A percentile compares a stretch with the other conserved stretches of the same genome.
These are phyloP conservation scores for Vitis rotundifolia DNA, from an alignment of 164 flowering plant species.

Conservation along the genomic window DNA sequence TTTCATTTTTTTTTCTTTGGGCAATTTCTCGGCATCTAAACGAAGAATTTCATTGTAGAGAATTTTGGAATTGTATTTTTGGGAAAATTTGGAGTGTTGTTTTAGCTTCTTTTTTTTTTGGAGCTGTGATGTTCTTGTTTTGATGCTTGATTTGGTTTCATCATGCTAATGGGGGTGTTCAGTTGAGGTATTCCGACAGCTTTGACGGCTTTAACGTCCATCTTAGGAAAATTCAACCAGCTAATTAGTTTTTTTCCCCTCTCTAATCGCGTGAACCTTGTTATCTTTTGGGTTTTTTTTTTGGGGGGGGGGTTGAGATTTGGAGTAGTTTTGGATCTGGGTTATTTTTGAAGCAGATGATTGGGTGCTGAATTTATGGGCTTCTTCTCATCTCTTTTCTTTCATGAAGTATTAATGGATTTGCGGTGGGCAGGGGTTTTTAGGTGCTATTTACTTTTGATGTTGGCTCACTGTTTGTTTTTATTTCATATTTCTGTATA, in stretches of 20 bases:
- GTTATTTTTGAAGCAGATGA: neutral
- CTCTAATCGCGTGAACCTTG: too few species aligned
- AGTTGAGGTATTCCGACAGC: neutral
- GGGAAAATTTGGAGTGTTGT: neutral
- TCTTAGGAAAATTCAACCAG: neutral
- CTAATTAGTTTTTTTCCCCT: neutral
- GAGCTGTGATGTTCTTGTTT: neutral
- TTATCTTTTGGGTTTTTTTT: neutral
- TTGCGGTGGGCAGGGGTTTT: neutral
- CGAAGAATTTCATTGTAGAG: too few species aligned
- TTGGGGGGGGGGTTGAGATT: neutral
- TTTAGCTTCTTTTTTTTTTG: neutral
- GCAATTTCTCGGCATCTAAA: too few species aligned
- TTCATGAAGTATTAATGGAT: neutral
- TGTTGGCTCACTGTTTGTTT: too few species aligned
- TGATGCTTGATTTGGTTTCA: neutral
- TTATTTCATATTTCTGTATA: too few species aligned
- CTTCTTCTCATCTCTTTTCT: neutral
- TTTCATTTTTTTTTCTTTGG: too few species aligned
- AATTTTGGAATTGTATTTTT: neutral
- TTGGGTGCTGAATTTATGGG: constrained; percentile 1
- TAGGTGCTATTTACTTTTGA: too few species aligned
- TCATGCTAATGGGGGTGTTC: neutral
- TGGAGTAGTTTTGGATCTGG: constrained; percentile 20
- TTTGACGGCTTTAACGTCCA: neutral